phyloP scores from a whole-genome alignment of 805 yeast species.

The Candida sithepensis region DNA sequence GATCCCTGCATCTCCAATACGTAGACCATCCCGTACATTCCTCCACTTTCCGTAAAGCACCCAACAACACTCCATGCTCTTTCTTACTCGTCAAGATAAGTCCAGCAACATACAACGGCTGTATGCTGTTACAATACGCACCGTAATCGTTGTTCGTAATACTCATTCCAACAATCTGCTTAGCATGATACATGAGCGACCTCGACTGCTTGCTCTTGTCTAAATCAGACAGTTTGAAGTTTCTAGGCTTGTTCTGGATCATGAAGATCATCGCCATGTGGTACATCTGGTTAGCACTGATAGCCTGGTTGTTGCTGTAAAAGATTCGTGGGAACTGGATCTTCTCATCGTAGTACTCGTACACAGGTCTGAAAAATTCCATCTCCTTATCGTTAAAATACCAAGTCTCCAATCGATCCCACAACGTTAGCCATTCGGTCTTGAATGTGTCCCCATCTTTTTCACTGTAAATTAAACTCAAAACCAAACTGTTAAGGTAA shows the following conservation, averaged over 20 bases:
- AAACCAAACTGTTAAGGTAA: slow-evolving; percentile 33
- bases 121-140: slow-evolving; percentile 24
- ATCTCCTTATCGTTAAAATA: slow-evolving; percentile 12
- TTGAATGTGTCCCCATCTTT: slow-evolving; percentile 30
- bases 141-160: slow-evolving; percentile 29
- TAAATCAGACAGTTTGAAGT: slow-evolving; percentile 22
- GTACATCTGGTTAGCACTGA: slow-evolving; percentile 38
- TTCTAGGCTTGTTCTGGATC: slow-evolving; percentile 38
- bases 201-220: slow-evolving; percentile 8
- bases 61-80: slow-evolving; percentile 22
- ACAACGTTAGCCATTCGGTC: slow-evolving; percentile 34
- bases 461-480: slow-evolving; percentile 30
- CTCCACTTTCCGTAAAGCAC: slow-evolving; percentile 24
- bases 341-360: slow-evolving; percentile 26
- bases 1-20: slow-evolving; percentile 24
- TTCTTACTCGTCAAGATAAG: slow-evolving; percentile 18
- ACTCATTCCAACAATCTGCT: slow-evolving; percentile 34
- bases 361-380: slow-evolving; percentile 32
- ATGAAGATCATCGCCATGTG: slow-evolving; percentile 40
- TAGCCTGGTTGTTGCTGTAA: slow-evolving; percentile 38
- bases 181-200: slow-evolving; percentile 34
- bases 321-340: slow-evolving; percentile 37
- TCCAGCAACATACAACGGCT: slow-evolving; percentile 28
- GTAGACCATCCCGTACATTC: slow-evolving; percentile 27
- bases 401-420: slow-evolving; percentile 37